A percentile compares a stretch with the other conserved stretches of the same genome.
These are phyloP conservation scores for Alternaria ventricosa DNA, from an alignment of 2,329 filamentous ascomycete species.

Conservation along the genomic window DNA sequence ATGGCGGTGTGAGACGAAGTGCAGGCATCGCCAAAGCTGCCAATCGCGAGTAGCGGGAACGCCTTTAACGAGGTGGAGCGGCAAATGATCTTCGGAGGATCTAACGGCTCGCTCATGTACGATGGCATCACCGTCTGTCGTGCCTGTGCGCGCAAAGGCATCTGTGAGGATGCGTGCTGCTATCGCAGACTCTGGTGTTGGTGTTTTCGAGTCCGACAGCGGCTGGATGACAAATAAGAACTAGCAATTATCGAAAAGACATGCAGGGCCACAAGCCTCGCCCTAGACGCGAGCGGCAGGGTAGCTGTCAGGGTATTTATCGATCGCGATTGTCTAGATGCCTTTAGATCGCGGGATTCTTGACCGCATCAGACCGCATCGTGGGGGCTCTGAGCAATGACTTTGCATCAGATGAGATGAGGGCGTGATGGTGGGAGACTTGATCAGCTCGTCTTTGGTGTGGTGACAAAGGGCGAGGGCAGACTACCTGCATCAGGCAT, in stretches of 20 bases:
- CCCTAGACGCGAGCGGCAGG: conserved; percentile 1
- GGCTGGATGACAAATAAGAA: conserved; percentile 15
- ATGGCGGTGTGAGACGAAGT: conserved; percentile 12
- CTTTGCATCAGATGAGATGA: not conserved
- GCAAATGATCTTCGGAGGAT: conserved; percentile 19
- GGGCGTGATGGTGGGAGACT: not conserved
- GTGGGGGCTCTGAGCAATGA: not conserved
- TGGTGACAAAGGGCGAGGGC: not conserved
- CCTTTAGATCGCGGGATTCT: conserved; percentile 1
- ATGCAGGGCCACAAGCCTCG: conserved; percentile 12
- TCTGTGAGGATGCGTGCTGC: not conserved
- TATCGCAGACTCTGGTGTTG: not conserved
- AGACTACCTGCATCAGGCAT: not conserved
- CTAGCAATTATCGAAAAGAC: not conserved
- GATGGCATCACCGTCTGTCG: conserved; percentile 9
- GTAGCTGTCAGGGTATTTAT: conserved; percentile 4
- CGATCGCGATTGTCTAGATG: conserved; percentile 8
- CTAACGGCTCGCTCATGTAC: conserved; percentile 15
- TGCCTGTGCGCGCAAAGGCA: conserved; percentile 1
- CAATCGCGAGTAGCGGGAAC: conserved; percentile 24
- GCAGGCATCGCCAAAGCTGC: conserved; percentile 23
- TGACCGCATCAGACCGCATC: not conserved
- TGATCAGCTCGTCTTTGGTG: not conserved
- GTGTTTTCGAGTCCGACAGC: conserved; percentile 2
- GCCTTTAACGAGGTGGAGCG: conserved; percentile 7